Evolutionary conservation across 768 basidiomycete species (phyloP).

Genomic region (Podaxis pistillaris): DNA sequence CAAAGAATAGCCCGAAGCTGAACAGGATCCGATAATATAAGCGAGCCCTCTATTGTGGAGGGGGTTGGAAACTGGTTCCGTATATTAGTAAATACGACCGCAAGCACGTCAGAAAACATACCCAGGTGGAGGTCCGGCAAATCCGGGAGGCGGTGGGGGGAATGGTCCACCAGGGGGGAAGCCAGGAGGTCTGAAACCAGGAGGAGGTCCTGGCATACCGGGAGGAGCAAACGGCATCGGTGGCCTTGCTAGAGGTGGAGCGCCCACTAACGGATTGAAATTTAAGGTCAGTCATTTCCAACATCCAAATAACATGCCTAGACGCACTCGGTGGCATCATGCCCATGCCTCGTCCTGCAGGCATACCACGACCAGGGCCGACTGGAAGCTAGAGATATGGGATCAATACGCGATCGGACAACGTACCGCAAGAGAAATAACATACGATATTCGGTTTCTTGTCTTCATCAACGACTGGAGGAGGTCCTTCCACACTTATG

Average conservation of each 20-base stretch:
- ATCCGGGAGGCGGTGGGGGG: conserved; percentile 80
- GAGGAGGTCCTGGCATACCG: conserved; percentile 85
- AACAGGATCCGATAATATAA: conserved; percentile 12
- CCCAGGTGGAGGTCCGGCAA: conserved; percentile 84
- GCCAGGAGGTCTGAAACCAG: conserved; percentile 81
- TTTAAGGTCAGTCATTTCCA: conserved; percentile 14
- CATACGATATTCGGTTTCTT: conserved; percentile 71
- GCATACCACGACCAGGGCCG: conserved; percentile 93
- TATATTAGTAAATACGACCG: conserved; percentile 19
- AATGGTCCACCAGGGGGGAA: conserved; percentile 82
- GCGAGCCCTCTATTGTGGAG: conserved; percentile 35
- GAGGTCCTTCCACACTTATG: conserved; percentile 92
- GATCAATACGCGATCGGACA: conserved; percentile 10
- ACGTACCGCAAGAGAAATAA: conserved; percentile 3
- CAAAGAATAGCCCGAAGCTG: not conserved
- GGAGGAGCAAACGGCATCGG: conserved; percentile 68
- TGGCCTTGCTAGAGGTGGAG: conserved; percentile 61
- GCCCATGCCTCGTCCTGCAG: conserved; percentile 96
- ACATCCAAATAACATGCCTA: not conserved
- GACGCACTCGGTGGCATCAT: conserved; percentile 84
- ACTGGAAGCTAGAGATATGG: conserved; percentile 59
- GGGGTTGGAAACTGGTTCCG: conserved; percentile 47
- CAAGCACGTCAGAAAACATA: conserved; percentile 32
- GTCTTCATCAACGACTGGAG: conserved; percentile 87
- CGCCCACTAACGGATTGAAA: conserved; percentile 46